Evolutionary conservation across 768 basidiomycete species (phyloP), one percentile per base, ranked within the genome.

Genomic region (Phylloporus rhodoxanthus): DNA sequence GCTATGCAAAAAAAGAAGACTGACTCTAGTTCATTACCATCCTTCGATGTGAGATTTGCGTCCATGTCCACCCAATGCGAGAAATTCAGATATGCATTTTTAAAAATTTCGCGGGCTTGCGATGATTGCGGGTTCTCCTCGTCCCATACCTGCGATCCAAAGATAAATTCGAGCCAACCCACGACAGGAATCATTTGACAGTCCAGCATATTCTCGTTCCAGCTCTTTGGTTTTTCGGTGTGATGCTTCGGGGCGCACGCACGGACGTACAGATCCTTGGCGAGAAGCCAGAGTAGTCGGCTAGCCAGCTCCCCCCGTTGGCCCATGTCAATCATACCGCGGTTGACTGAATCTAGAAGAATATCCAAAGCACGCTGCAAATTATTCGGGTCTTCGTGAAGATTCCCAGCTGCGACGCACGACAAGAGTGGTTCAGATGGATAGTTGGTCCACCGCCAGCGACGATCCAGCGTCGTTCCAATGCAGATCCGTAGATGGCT

Each of bases 41-140:
- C 37, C 13, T 23, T 11, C 6, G 51, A 41, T 19, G 23, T n/a
- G 2, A 61, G 23, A 17, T 48, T 40, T 10, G 10, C 26, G 7
- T 45, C 28, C 56, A 61, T 60, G 5, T 42, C 39, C n/a, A 54
- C 10, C 52, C 56, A 55, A 23, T 60, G 55, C 9, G 47, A 60
- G 14, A 59, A 51, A 15, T 50, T 43, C 8, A 57, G 1, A 25
- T 51, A 55, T 0, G 53, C 54, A 20, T 56, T 23, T 23, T 50
- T 1, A 19, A 62, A 54, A 8, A 2, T 29, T 3, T 37, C 9
- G 20, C 45, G 48, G 21, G 48, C 49, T 5, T 37, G 2, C 13
- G 36, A 45, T 32, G 37, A 9, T 9, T 45, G 29, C 9, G 1
- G 11, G 17, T 37, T 17, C 14, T 20, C 36, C 15, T 15, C 5